Base-by-base conservation (phyloP, 2,329 filamentous ascomycete genomes). In the Calonectria multiphialidica region DNA sequence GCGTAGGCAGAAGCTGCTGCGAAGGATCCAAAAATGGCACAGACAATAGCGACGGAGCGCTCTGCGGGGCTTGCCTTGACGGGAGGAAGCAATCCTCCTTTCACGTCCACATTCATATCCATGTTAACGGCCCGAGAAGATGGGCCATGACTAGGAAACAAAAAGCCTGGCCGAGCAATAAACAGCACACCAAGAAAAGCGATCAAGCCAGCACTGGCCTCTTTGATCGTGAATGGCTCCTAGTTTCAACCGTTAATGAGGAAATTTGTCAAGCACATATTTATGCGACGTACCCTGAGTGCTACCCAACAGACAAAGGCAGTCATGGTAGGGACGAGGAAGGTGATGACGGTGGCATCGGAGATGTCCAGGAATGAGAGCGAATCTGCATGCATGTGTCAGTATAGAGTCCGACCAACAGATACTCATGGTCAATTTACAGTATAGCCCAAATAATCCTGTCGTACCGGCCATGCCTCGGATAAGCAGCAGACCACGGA, bases 341-440 rank as follows among this genome's bases (percentile, higher is more conserved):
- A 97, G 8, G 93, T 95, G 40, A 97, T 92, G 28, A 96, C 93
- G 0, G 93, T 95, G 1, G 94, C 93, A 80, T 97, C 94, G 2
- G 93, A 91, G 2, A 97, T 87, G 2, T 94, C 92, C 0, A 97
- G 88, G 74, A 95, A 96, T 28, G 93, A 87, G 0, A 86, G 80
- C 0, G 84, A 84, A 37, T 87, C 83, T 85, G 88, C 0, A 0
- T 3, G 1, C 6, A 0, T 6, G 0, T 2, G 23, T 78, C 13
- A 76, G 71, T 3, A 9, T 7, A 30, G 0, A 0, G 5, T 0
- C 2, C 0, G 2, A 21, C 3, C 2, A 16, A 23, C 1, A 3
- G 12, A 18, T 21, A 6, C 10, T 1, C 15, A 7, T 63, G 0
- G 53, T 13, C 25, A 2, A 65, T 80, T 72, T 74, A 85, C 84